These are phyloP conservation scores for Rubroshorea leprosula DNA, from an alignment of 345 rosid genomes.

Conservation along the genomic window DNA sequence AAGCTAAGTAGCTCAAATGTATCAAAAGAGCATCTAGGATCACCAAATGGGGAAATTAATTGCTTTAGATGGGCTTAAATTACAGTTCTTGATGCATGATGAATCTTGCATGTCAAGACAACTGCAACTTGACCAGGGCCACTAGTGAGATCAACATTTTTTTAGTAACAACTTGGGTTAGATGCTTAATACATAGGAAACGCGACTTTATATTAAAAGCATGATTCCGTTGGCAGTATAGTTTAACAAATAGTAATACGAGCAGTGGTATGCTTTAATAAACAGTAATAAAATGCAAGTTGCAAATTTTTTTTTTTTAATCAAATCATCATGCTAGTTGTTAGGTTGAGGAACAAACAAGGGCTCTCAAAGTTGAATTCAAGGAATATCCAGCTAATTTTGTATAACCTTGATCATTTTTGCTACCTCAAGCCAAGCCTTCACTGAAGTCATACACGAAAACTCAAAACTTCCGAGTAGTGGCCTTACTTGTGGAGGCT, in stretches of 20 bases:
- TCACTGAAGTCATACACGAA: not conserved
- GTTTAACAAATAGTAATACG: conserved; percentile 1
- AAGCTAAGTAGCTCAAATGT: too few relatives aligned
- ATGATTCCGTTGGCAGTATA: too few relatives aligned
- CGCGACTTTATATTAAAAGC: conserved; percentile 7
- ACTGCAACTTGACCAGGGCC: conserved; percentile 23
- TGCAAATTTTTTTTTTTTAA: conserved; percentile 13
- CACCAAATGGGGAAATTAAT: too few relatives aligned
- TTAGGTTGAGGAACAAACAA: too few relatives aligned
- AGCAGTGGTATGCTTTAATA: not conserved
- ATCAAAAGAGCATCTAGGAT: too few relatives aligned
- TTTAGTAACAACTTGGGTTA: too few relatives aligned
- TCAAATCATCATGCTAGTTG: not conserved
- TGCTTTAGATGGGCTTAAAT: conserved; percentile 9
- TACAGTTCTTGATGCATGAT: conserved; percentile 8
- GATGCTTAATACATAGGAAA: conserved; percentile 9
- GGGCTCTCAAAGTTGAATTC: not conserved
- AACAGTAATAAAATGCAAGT: conserved; percentile 13
- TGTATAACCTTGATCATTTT: not conserved
- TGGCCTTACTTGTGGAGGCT: not conserved
- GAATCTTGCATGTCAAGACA: conserved; percentile 21
- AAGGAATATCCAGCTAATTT: conserved; percentile 4
- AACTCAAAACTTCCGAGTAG: not conserved
- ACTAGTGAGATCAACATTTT: too few relatives aligned
- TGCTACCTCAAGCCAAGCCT: conserved; percentile 10